Evolutionary conservation across 129 eudicot genomes (phyloP).

Genomic region (Glebionis coronaria): DNA sequence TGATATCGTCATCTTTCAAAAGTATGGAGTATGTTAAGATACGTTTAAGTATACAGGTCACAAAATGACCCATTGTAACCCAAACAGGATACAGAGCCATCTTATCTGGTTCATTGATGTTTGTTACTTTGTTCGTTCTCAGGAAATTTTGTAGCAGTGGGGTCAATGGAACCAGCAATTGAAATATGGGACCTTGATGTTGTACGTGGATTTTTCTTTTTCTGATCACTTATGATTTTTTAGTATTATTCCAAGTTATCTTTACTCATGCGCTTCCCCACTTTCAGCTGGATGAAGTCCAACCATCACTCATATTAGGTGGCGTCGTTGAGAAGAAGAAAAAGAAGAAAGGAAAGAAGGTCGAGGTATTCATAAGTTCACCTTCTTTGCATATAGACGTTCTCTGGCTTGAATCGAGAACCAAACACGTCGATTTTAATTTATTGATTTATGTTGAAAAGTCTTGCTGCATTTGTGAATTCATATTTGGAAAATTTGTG

Average conservation of each 20-base stretch:
- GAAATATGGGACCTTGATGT: slow-evolving; percentile 95
- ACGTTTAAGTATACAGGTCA: not conserved
- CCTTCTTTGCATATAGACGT: not conserved
- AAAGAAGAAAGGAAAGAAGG: slow-evolving; percentile 59
- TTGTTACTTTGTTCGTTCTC: slow-evolving; percentile 18
- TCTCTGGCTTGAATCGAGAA: too few species aligned
- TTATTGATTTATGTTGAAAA: too few species aligned
- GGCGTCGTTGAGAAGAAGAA: slow-evolving; percentile 71
- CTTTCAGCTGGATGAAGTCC: slow-evolving; percentile 74
- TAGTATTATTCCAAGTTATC: not conserved
- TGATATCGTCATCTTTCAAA: too few species aligned
- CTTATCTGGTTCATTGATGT: not conserved
- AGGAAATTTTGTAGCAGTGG: slow-evolving; percentile 93
- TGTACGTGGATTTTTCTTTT: slow-evolving; percentile 39
- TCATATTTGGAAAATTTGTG: not conserved
- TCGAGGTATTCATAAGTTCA: slow-evolving; percentile 17
- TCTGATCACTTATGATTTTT: not conserved
- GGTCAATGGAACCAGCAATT: slow-evolving; percentile 95
- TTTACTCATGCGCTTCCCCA: not conserved
- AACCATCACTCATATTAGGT: slow-evolving; percentile 66
- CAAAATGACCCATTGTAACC: not conserved
- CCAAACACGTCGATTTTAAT: too few species aligned
- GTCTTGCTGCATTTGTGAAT: too few species aligned
- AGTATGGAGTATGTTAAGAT: not conserved
- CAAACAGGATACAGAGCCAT: too few species aligned